Conservation (phyloP, 805 yeast species). For the Isabelozyma rhagii region DNA sequence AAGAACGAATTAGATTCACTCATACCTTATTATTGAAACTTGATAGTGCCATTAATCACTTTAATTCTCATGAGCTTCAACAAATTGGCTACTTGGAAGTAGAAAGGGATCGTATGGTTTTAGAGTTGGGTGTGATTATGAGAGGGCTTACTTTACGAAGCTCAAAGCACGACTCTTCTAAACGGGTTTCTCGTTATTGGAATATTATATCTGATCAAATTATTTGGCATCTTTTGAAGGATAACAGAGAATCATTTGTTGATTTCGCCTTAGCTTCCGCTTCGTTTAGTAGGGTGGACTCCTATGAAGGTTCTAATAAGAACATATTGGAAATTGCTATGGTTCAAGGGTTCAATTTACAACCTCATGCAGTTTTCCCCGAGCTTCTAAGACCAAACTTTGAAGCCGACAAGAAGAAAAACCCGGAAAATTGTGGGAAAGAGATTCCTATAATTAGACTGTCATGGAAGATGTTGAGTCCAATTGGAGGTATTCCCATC, state of each 20-base stretch:
- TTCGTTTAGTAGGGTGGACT: conserved; percentile 57
- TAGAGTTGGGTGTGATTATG: conserved; percentile 35
- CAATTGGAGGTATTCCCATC: conserved; percentile 90
- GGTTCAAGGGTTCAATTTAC: conserved; percentile 69
- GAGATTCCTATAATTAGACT: conserved; percentile 23
- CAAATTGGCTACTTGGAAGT: conserved; percentile 22
- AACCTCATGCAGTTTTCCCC: conserved; percentile 57
- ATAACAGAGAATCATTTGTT: conserved; percentile 58
- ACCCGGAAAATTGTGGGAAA: conserved; percentile 3
- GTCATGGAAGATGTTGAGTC: conserved; percentile 76
- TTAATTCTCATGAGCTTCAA: conserved; percentile 16
- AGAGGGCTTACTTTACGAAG: conserved; percentile 23
- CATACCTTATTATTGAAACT: conserved; percentile 37
- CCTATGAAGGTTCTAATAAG: conserved; percentile 62
- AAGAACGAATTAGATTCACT: conserved; percentile 24
- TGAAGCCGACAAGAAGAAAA: conserved; percentile 10
- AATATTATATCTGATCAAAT: conserved; percentile 56
- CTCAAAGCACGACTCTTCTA: conserved; percentile 14
- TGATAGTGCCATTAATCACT: conserved; percentile 27
- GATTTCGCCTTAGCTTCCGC: conserved; percentile 66
- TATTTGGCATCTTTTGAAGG: conserved; percentile 65
- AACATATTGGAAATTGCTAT: conserved; percentile 58
- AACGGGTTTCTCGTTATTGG: conserved; percentile 21
- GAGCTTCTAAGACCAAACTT: conserved; percentile 60
- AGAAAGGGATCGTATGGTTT: conserved; percentile 28